phyloP scores from a whole-genome alignment of 768 basidiomycete species.

The Serendipita sp. region DNA sequence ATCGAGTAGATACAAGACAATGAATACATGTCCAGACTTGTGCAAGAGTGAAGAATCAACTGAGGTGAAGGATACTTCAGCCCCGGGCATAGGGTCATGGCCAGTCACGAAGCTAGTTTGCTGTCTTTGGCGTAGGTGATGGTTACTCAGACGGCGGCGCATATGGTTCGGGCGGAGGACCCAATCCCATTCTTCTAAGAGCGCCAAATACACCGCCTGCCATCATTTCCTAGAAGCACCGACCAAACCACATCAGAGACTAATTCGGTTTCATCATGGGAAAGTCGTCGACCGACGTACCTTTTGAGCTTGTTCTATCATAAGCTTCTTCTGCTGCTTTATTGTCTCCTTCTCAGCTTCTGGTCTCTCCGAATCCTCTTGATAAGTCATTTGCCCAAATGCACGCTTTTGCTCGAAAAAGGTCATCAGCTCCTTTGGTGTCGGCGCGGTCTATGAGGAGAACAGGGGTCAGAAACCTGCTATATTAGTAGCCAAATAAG shows the following conservation, averaged over 20 bases:
- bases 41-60: too few species aligned
- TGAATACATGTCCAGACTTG: too few species aligned
- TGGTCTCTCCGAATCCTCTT: neutral
- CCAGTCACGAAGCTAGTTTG: too few species aligned
- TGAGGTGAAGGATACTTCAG: too few species aligned
- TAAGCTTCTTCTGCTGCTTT: neutral
- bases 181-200: neutral
- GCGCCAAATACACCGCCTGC: neutral
- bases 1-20: too few species aligned
- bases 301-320: neutral
- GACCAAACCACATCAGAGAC: neutral
- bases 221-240: neutral
- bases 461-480: too few species aligned
- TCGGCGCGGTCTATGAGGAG: neutral
- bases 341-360: neutral
- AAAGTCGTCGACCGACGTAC: neutral
- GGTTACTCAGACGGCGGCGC: neutral
- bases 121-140: neutral
- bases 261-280: neutral
- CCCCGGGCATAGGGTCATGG: too few species aligned
- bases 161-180: neutral
- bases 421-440: neutral
- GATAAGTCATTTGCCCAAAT: neutral
- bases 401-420: neutral
- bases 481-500: neutral